phyloP scores from a whole-genome alignment of 1,284 basidiomycete genomes.

The Neonothopanus nambi region DNA sequence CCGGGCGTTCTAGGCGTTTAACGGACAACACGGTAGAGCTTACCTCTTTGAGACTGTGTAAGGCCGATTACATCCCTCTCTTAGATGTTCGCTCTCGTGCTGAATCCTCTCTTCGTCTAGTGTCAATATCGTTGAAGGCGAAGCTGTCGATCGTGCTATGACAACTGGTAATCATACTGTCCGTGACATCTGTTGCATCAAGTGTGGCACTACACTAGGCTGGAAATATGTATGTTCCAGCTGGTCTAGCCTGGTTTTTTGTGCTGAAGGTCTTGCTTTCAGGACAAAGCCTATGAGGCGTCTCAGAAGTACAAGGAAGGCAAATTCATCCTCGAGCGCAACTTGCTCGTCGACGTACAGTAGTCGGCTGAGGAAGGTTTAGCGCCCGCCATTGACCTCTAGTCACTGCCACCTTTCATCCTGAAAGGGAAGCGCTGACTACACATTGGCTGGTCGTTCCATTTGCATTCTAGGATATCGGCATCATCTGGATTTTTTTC shows the following conservation, averaged over 20 bases:
- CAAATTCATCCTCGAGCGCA: constrained; percentile 95
- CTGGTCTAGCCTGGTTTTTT: constrained; percentile 12
- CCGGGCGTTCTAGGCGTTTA: constrained; percentile 68
- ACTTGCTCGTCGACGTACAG: constrained; percentile 81
- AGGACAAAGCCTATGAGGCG: constrained; percentile 90
- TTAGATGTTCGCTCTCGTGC: constrained; percentile 16
- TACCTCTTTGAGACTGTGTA: constrained; percentile 93
- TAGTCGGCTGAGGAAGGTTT: constrained; percentile 29
- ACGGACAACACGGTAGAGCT: constrained; percentile 92
- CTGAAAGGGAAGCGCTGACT: background rate
- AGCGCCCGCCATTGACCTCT: background rate
- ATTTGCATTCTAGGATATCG: constrained; percentile 5
- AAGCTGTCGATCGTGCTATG: constrained; percentile 91
- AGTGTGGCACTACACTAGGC: constrained; percentile 83
- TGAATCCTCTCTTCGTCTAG: constrained; percentile 40
- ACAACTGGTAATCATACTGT: constrained; percentile 96
- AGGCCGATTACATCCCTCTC: constrained; percentile 34
- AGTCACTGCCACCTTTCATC: constrained; percentile 1
- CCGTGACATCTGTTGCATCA: constrained; percentile 90
- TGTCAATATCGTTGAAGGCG: constrained; percentile 87
- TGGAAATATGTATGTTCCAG: constrained; percentile 92
- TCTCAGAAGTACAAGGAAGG: constrained; percentile 98
- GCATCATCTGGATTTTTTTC: constrained; percentile 4
- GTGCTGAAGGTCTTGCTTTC: constrained; percentile 10
- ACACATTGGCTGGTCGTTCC: constrained; percentile 2